A percentile compares a stretch with the other conserved stretches of the same genome.
These are phyloP conservation scores for Trichoderma brevicompactum DNA, from an alignment of 2,329 filamentous ascomycete species.

Conservation along the genomic window DNA sequence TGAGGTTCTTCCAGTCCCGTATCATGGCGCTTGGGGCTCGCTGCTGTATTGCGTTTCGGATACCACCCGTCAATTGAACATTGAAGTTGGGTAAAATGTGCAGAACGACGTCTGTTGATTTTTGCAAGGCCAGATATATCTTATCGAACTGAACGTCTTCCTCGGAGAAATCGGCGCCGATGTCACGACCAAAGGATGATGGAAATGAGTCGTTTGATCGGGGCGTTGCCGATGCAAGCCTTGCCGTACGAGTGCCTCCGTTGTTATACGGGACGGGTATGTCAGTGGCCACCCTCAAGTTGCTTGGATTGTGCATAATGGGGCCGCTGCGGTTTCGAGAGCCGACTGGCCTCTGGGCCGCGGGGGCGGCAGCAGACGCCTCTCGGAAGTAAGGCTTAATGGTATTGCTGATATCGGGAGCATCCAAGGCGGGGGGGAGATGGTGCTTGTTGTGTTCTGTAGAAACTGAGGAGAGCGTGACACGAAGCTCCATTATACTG, in stretches of 20 bases:
- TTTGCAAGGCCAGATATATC: conserved; percentile 77
- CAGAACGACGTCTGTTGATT: conserved; percentile 73
- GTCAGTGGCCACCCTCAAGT: conserved; percentile 61
- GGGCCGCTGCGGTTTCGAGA: conserved; percentile 43
- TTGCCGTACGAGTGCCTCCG: conserved; percentile 54
- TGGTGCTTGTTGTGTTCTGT: conserved; percentile 35
- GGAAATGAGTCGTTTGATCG: conserved; percentile 82
- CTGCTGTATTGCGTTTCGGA: conserved; percentile 66
- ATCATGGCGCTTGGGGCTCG: conserved; percentile 63
- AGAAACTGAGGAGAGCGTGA: conserved; percentile 51
- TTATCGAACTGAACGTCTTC: conserved; percentile 82
- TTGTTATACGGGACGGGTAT: conserved; percentile 53
- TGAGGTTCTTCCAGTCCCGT: conserved; percentile 70
- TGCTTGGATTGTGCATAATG: conserved; percentile 55
- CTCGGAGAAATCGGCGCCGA: conserved; percentile 67
- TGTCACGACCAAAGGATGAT: conserved; percentile 53
- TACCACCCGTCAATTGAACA: conserved; percentile 65
- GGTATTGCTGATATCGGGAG: conserved; percentile 49
- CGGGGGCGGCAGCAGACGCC: conserved; percentile 52
- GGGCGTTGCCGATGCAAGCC: conserved; percentile 68
- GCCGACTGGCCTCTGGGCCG: conserved; percentile 52
- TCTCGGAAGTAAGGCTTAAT: conserved; percentile 57
- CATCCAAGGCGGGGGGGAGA: conserved; percentile 30
- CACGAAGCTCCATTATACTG: conserved; percentile 68
- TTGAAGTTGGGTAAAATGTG: conserved; percentile 72